Conservation (phyloP, 805 yeast genomes). For the Candida ortonii region DNA sequence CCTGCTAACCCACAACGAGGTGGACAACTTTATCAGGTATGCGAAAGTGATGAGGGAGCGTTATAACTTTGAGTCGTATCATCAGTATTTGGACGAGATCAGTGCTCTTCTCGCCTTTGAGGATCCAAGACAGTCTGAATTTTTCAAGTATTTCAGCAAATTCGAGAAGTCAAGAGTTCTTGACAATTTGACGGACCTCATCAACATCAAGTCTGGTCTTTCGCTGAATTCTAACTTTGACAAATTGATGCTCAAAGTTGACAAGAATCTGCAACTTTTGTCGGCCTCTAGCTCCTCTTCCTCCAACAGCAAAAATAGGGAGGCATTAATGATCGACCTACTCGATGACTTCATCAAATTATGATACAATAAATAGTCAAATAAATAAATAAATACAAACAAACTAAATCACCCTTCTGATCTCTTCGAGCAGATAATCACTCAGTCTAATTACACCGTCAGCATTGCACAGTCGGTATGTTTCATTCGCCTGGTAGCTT, state of each 20-base stretch:
- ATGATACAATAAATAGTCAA: conserved; percentile 9
- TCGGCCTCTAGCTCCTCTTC: conserved; percentile 18
- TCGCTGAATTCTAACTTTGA: conserved; percentile 24
- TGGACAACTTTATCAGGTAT: conserved; percentile 36
- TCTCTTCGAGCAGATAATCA: conserved; percentile 45
- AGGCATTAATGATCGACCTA: conserved; percentile 40
- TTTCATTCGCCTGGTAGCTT: conserved; percentile 54
- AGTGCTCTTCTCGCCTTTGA: conserved; percentile 53
- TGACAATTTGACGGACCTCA: conserved; percentile 41
- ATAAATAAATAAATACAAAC: conserved; percentile 7
- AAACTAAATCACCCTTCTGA: conserved; percentile 23
- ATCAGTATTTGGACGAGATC: conserved; percentile 41
- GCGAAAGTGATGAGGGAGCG: conserved; percentile 38
- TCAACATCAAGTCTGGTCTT: conserved; percentile 16
- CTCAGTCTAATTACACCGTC: conserved; percentile 53
- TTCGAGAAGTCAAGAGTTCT: conserved; percentile 38
- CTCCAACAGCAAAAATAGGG: conserved; percentile 29
- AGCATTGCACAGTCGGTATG: conserved; percentile 52
- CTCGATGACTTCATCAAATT: conserved; percentile 44
- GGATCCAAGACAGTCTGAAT: conserved; percentile 39
- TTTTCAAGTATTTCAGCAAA: conserved; percentile 36
- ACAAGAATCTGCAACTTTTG: conserved; percentile 17
- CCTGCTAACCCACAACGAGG: conserved; percentile 27
- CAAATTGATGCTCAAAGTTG: conserved; percentile 19
- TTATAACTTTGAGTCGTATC: conserved; percentile 33